Base-by-base conservation (phyloP, 768 basidiomycete genomes). In the Cystobasidiopsis lactophilus region DNA sequence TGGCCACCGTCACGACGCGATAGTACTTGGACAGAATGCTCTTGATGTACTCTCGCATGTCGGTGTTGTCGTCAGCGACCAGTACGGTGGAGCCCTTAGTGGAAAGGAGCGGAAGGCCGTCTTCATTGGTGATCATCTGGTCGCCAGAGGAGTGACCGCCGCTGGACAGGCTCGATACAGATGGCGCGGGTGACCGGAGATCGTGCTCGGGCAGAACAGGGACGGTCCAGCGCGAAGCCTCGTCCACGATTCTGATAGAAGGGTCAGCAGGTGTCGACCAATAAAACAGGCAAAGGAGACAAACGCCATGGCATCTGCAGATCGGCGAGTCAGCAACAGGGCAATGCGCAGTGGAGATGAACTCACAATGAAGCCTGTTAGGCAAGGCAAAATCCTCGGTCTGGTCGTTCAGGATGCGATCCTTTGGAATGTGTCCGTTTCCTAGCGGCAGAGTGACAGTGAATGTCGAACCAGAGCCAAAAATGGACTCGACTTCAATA, bases 401-500 rank as follows among this genome's bases (percentile, higher is more conserved):
- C 50, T 5, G 44, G 50, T 43, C 11, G 5, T 3, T 35, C 24
- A 24, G 19, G 4, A 23, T 1, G 1, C n/a, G 33, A 27, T 24
- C 26, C 31, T 14, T 9, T 5, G 19, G 40, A 16, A 3, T 16
- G n/a, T n/a, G n/a, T 18, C 11, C 16, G 1, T 14, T 19, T 23
- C 16, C 31, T 31, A n/a, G 40, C 19, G 40, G 21, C 16, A 49
- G 51, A 3, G 39, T 52, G n/a, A 38, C 52, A 37, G 40, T 46
- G 54, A 55, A 58, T 14, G 51, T 56, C 3, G 47, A 52, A 4
- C 57, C 57, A 7, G 46, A 29, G 13, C 48, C 57, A 19, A 58
- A 30, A n/a, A 53, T 54, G 16, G 30, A 37, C 31, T 55, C 50
- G 24, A 60, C 59, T 19, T 58, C 55, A 35, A 60, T 43, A 5